Evolutionary conservation across 179 eudicot genomes (phyloP).

Genomic region (Beta corolliflora): DNA sequence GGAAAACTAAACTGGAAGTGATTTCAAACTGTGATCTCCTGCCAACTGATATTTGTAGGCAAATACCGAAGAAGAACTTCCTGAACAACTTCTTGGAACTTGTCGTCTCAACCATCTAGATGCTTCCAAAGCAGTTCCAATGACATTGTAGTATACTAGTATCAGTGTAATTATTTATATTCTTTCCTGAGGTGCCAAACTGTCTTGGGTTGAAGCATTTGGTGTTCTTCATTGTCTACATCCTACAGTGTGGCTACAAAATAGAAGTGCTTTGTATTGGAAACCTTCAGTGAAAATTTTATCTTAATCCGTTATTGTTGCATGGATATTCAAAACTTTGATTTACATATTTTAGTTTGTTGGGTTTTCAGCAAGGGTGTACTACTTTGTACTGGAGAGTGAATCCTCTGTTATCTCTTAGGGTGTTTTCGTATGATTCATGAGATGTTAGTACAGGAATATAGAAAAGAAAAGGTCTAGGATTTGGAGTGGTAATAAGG

Average conservation of each 20-base stretch:
- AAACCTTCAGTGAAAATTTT: not conserved
- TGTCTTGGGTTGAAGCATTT: not conserved
- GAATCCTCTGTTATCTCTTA: not conserved
- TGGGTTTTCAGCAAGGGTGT: too few species aligned
- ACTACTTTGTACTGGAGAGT: not conserved
- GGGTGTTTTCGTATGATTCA: not conserved
- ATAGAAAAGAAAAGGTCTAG: not conserved
- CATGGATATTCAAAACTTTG: not conserved
- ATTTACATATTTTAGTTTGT: constrained; percentile 9
- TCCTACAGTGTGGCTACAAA: not conserved
- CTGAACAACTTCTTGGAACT: constrained; percentile 70
- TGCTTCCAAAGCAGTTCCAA: constrained; percentile 43
- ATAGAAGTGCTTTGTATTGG: not conserved
- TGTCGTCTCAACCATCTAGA: constrained; percentile 74
- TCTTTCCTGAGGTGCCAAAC: not conserved
- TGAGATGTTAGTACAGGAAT: too few species aligned
- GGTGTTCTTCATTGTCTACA: not conserved
- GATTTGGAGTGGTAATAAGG: not conserved
- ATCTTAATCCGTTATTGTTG: not conserved
- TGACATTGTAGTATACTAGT: constrained; percentile 27
- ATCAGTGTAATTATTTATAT: not conserved
- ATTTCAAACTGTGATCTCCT: not conserved
- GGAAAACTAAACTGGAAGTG: not conserved
- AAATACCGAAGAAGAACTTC: constrained; percentile 68
- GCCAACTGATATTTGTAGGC: constrained; percentile 40